Evolutionary conservation across 768 basidiomycete genomes (phyloP), one percentile per base, ranked within the genome.

Genomic region (Lactarius hatsudake): DNA sequence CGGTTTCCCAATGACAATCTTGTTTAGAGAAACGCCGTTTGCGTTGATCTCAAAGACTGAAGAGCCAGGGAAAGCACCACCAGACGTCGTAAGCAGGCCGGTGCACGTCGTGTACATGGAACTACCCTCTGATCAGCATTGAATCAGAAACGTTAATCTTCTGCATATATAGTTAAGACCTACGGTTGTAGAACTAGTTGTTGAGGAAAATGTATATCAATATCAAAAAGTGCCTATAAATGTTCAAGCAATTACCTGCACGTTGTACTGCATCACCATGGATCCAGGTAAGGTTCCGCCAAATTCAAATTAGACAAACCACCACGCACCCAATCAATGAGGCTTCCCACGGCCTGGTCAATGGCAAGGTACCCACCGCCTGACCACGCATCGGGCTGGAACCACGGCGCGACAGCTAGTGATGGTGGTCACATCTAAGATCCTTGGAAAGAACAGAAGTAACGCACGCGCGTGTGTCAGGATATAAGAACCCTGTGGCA

Each of bases 1-100:
- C 1, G 89, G 90, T 76, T 93, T 93, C 5, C 89, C 90, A 72
- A 93, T 89, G 67, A 91, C 85, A 59, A 91, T 79, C 76, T 93
- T 91, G 74, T 82, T 75, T 55, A 85, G 72, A 1, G 80, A 73
- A 10, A 91, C 83, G 26, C 87, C 88, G 65, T 76, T 83, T 1
- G 81, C 80, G 58, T 83, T 82, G 62, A 85, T 83, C 69, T 84
- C 77, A 74, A 85, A 82, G 40, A 85, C 73, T 0, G 82, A 75
- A 0, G 80, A 79, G n/a, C 76, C 60, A 0, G 84, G 83, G 75
- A 75, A 84, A 8, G 71, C 63, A 10, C 75, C 74, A 9, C 81
- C 78, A 0, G 82, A 83, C 5, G 74, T 56, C 58, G 70, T 74
- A 26, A 85, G 72, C 17, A 85, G 76, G 43, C 73, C 73, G 57